Base-by-base conservation (phyloP, 192 early-diverging fungal genomes). In the Coemansia sp. region DNA sequence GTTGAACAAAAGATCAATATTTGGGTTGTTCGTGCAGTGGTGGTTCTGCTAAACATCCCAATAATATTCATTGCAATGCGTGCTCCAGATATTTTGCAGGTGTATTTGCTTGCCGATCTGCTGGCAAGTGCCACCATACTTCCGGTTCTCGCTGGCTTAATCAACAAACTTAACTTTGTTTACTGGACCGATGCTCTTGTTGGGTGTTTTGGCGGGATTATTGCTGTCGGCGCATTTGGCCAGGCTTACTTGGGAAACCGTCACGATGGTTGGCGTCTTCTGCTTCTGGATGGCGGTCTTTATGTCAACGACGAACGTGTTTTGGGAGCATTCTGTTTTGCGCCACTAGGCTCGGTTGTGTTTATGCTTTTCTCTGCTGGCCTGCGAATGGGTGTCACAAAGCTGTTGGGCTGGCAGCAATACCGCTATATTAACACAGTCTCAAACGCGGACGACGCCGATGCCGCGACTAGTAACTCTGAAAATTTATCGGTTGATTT, bases 31-130 rank as follows among this genome's bases (percentile, higher is more conserved):
- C 72, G 83, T 21, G 62, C 59, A 15, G 55, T 59, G 0, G 77
- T 77, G 13, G 52, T 82, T 25, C 15, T 82, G 7, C 53, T 84
- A 42, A 84, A 82, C 52, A 47, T 80, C 33, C 81, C 82, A 6
- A 68, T 77, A 12, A 73, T 87, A 19, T 57, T 84, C 46, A 61
- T 87, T 17, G 81, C 85, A 1, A 63, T 85, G 61, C 69, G 77
- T 19, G 77, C 81, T 8, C 80, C 81, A 41, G 80, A 85, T 59
- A 84, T 85, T 41, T 73, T 84, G 40, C 77, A 80, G 40, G 74
- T 87, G 11, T 87, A 83, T 56, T 52, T 87, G 54, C 64, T 85
- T 38, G 85, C 82, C n/a, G 84, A 87, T 64, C 54, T 87, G 47
- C 62, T 87, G 51, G 84, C 82, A 38, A 67, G 74, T 51, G 82